phyloP scores from a whole-genome alignment of 352 stramenopile species.

The Elongisporangium anandrum region DNA sequence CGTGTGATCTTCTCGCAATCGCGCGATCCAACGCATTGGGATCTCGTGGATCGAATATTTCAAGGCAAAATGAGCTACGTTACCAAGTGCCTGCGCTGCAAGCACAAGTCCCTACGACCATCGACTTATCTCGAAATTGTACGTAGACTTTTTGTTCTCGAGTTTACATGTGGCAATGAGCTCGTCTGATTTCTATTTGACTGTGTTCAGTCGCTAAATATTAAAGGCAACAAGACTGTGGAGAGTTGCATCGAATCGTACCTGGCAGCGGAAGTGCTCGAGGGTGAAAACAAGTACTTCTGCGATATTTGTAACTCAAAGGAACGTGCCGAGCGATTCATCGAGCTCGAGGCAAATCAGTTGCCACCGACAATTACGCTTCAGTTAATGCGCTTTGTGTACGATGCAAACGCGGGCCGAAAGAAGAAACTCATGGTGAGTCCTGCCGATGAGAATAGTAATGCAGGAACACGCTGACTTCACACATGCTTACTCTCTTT shows the following conservation, averaged over 20 bases:
- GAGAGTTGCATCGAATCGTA: slow-evolving; percentile 71
- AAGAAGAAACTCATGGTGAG: slow-evolving; percentile 86
- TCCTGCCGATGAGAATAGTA: background rate
- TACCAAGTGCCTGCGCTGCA: slow-evolving; percentile 74
- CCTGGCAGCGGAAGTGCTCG: slow-evolving; percentile 62
- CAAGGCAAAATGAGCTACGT: slow-evolving; percentile 83
- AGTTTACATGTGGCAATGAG: background rate
- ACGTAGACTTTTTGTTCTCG: slow-evolving; percentile 9
- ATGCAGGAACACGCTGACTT: background rate
- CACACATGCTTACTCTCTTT: slow-evolving; percentile 2
- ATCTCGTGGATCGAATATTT: slow-evolving; percentile 74
- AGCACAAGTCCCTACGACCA: slow-evolving; percentile 51
- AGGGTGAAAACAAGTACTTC: slow-evolving; percentile 87
- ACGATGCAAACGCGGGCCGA: slow-evolving; percentile 57
- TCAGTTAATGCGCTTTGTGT: slow-evolving; percentile 85
- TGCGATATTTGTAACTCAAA: slow-evolving; percentile 75
- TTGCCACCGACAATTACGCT: slow-evolving; percentile 72
- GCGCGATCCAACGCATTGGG: slow-evolving; percentile 39
- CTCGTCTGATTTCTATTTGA: background rate
- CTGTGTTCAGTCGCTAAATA: slow-evolving; percentile 61
- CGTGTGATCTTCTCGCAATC: slow-evolving; percentile 73
- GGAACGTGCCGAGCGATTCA: slow-evolving; percentile 65
- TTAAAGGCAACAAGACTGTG: slow-evolving; percentile 76
- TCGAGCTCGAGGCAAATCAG: slow-evolving; percentile 52
- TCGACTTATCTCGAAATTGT: slow-evolving; percentile 85